Evolutionary conservation across 2,329 filamentous ascomycete genomes (phyloP).

Genomic region (Penicillium sp.): DNA sequence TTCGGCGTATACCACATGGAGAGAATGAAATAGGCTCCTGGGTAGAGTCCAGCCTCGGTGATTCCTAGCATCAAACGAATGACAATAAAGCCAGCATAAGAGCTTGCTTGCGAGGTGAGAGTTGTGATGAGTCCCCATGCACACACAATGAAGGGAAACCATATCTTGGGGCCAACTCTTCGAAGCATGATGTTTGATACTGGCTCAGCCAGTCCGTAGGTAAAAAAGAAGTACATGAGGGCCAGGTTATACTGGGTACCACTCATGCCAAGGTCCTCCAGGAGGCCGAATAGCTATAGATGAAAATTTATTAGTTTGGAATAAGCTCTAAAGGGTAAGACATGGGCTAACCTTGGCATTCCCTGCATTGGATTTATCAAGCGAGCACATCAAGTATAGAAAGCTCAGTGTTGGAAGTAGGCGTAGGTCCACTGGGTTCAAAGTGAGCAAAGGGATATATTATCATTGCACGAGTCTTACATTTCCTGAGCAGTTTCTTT

Average conservation of each 20-base stretch:
- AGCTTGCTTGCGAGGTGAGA: not conserved
- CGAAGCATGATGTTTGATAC: conserved; percentile 33
- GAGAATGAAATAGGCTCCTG: conserved; percentile 6
- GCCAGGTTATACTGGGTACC: conserved; percentile 23
- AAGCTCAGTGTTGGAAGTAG: not conserved
- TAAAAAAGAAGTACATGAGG: conserved; percentile 35
- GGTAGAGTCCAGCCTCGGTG: conserved; percentile 3
- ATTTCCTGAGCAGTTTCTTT: not conserved
- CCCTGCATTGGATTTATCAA: conserved; percentile 1
- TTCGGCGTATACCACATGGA: conserved; percentile 6
- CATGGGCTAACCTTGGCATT: not conserved
- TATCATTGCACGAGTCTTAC: not conserved
- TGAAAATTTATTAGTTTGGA: too few species aligned
- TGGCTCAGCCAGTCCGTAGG: conserved; percentile 21
- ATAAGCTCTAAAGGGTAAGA: not conserved
- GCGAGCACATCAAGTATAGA: conserved; percentile 2
- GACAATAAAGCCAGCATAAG: not conserved
- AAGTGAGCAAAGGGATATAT: not conserved
- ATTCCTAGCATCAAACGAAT: conserved; percentile 4
- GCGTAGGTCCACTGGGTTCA: not conserved
- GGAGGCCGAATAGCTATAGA: not conserved
- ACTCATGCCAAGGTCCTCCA: not conserved
- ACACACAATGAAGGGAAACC: conserved; percentile 20
- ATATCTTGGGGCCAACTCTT: conserved; percentile 40
- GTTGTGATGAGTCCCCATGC: conserved; percentile 12